A percentile compares a stretch with the other conserved stretches of the same genome.
Evolutionary conservation across 768 basidiomycete species (phyloP).

Genomic region (Leucogyrophana mollusca): DNA sequence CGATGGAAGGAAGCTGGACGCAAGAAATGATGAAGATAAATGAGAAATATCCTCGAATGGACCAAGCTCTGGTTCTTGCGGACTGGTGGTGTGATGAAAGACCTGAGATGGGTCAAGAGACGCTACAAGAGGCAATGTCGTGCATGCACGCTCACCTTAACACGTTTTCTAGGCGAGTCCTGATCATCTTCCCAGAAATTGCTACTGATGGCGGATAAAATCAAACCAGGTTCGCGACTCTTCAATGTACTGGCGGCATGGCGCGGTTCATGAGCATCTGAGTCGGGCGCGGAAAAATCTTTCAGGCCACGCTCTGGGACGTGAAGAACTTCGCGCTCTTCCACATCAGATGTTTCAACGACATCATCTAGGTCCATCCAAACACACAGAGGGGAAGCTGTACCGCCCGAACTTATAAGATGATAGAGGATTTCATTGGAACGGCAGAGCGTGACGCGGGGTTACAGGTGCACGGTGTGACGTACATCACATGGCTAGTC

Average conservation of each 20-base stretch:
- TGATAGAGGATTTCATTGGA: too few relatives aligned
- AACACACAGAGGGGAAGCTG: too few relatives aligned
- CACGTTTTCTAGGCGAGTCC: conserved; percentile 36
- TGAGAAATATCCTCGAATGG: not conserved
- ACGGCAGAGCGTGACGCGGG: too few relatives aligned
- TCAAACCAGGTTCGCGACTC: not conserved
- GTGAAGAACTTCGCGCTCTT: conserved; percentile 50
- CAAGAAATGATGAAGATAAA: not conserved
- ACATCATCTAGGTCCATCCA: conserved; percentile 41
- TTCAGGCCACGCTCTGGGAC: too few relatives aligned
- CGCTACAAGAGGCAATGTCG: not conserved
- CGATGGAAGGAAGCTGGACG: too few relatives aligned
- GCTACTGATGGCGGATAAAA: not conserved
- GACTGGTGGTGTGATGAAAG: conserved; percentile 6
- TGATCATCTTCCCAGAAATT: conserved; percentile 10
- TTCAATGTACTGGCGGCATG: conserved; percentile 3
- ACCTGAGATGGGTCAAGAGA: conserved; percentile 18
- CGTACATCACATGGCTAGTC: too few relatives aligned
- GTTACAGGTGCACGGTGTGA: too few relatives aligned
- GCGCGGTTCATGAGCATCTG: not conserved
- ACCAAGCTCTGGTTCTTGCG: not conserved
- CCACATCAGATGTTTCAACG: conserved; percentile 64
- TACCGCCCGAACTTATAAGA: too few relatives aligned
- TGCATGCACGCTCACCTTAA: conserved; percentile 25
- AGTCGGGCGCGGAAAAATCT: conserved; percentile 2